Evolutionary conservation across 441 rosid genomes (phyloP), one percentile per base, ranked within the genome.

Genomic region (Corymbia citriodora): DNA sequence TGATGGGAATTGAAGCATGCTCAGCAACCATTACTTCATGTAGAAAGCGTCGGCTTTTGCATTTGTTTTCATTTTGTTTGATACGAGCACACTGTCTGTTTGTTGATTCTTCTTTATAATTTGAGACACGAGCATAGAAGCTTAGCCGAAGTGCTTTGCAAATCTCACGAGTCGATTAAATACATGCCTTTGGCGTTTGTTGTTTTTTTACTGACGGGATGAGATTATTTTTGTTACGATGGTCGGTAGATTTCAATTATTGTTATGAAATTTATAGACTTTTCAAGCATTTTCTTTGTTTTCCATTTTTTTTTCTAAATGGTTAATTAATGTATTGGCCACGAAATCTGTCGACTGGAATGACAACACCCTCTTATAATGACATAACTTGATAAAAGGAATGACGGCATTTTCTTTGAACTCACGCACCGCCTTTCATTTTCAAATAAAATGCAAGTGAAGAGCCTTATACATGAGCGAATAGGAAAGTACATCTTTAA

Each of bases 81-180:
- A 40, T 7, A 40, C 50, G 9, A 40, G 2, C 83, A 40, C 16
- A 6, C 9, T 79, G 11, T 79, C n/a, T 9, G 4, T 40, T 74
- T 21, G 8, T 2, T 2, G 29, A 79, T 3, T 40, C 52, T 2
- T 79, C 17, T 40, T 45, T 19, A 10, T 72, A 21, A 36, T 19
- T 2, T 23, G 3, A 9, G 9, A 21, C 2, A 21, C 8, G 83
- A 21, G 83, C 49, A 2, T 21, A 36, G 3, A 74, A 11, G 7
- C 4, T 14, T 4, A 0, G 16, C 50, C 13, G 9, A 74, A 23
- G 65, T 6, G 2, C 17, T 17, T 0, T 23, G 3, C 50, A 7
- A 21, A 21, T 27, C n/a, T 63, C 70, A 12, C 31, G 70, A 63
- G 70, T 63, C 4, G 4, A 12, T 4, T 63, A 63, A 29, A 27